phyloP scores from a whole-genome alignment of 75 land plant species.

The Pinus albicaulis region DNA sequence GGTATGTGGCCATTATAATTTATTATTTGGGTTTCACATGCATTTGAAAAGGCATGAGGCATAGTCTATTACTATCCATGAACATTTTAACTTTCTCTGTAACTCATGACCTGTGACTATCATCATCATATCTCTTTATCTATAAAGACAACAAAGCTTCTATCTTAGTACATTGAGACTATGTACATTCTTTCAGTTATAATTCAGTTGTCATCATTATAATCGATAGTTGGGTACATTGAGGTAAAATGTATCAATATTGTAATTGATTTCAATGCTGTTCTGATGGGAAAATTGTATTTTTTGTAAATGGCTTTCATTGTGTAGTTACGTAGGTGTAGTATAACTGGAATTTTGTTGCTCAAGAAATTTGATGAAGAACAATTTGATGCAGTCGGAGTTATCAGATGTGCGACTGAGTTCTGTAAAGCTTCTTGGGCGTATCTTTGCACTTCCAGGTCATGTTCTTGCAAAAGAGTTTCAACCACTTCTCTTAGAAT shows the following conservation, averaged over 20 bases:
- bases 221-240: too few species aligned
- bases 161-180: too few species aligned
- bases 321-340: neutral
- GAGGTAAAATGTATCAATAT: neutral
- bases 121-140: too few species aligned
- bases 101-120: too few species aligned
- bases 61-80: neutral
- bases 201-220: too few species aligned
- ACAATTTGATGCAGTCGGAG: slow-evolving; percentile 44
- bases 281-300: neutral
- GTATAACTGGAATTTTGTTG: neutral
- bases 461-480: slow-evolving; percentile 38
- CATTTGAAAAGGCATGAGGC: neutral
- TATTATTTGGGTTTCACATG: neutral
- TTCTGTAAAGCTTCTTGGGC: slow-evolving; percentile 66
- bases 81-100: too few species aligned
- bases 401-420: slow-evolving; percentile 48
- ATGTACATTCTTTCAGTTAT: too few species aligned
- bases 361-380: neutral
- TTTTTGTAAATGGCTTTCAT: neutral
- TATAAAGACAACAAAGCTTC: too few species aligned
- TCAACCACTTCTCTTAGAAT: slow-evolving; percentile 59
- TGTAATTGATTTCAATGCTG: neutral
- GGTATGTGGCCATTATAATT: slow-evolving; percentile 36
- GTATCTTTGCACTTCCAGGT: slow-evolving; percentile 56